Base-by-base conservation (phyloP, 1,284 basidiomycete species). In the Rhodotorula sp. region DNA sequence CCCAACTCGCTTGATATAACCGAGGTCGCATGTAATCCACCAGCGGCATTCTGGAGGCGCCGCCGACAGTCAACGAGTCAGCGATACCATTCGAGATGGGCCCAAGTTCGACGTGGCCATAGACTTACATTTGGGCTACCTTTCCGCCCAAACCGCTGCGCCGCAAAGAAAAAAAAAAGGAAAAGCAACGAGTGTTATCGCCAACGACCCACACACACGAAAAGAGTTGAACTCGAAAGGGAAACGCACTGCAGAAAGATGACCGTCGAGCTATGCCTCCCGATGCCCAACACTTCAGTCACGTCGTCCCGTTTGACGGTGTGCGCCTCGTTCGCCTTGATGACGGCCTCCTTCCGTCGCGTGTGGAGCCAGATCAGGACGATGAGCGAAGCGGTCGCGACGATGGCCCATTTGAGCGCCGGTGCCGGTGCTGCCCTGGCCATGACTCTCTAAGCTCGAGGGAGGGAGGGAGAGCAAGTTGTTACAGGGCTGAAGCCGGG, bases 201-300 rank as follows among this genome's bases (percentile, higher is more conserved):
- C 20, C 30, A 10, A 30, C 26, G 6, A 29, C 44, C 7, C 1
- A 7, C 49, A 24, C n/a, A n/a, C n/a, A 24, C 49, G 20, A 3
- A 12, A 6, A 24, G 12, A 51, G 24, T 8, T n/a, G 6, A 22
- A 51, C 12, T 3, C 0, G 22, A 14, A 5, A 6, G 8, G 20
- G 42, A 6, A 45, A 30, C 59, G 45, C 30, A 60, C 59, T 61
- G 60, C 45, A 61, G 14, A n/a, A 61, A 61, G 48, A 61, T 51
- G 60, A 61, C 48, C 10, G 17, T 37, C 30, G 60, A 46, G 6
- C 46, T 51, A 24, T 61, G 60, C 22, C 60, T 20, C 8, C 60
- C 60, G 30, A 61, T 51, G 17, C 60, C 60, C 14, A 51, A 24
- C 33, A 61, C 48, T 24, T 37, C 30, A 3, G 48, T 30, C 30